These are phyloP conservation scores for Aspergillus sp. DNA, from an alignment of 2,329 filamentous ascomycete species.

Conservation along the genomic window DNA sequence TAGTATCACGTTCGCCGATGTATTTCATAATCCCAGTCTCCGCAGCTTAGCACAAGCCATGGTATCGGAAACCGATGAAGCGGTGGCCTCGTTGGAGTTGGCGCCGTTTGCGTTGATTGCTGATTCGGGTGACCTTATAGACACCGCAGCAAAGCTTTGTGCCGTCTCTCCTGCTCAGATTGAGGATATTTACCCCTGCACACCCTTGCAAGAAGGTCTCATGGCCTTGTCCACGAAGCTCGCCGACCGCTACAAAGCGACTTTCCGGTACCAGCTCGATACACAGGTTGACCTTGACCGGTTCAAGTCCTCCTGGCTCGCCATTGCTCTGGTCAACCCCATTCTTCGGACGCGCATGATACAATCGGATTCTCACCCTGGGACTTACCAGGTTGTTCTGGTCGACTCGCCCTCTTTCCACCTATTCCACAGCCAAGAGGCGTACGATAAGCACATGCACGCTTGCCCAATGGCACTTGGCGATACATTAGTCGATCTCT, in stretches of 20 bases:
- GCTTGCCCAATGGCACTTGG: neutral
- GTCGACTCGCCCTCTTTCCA: neutral
- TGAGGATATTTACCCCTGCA: slow-evolving; percentile 25
- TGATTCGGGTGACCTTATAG: too few relatives aligned
- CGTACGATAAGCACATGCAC: slow-evolving; percentile 10
- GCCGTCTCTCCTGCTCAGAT: neutral
- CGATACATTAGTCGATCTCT: slow-evolving; percentile 1
- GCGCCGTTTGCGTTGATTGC: too few relatives aligned
- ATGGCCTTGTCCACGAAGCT: slow-evolving; percentile 40
- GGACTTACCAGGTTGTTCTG: neutral
- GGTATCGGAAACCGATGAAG: neutral
- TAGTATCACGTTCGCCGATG: neutral
- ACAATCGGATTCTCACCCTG: neutral
- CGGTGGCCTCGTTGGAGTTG: too few relatives aligned
- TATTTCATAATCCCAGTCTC: slow-evolving; percentile 8
- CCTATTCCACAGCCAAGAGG: neutral
- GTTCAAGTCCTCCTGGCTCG: slow-evolving; percentile 45
- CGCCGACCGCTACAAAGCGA: slow-evolving; percentile 43
- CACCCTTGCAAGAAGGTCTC: slow-evolving; percentile 30
- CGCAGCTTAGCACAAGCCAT: neutral
- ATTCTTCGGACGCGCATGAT: slow-evolving; percentile 46
- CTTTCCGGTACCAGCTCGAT: slow-evolving; percentile 35
- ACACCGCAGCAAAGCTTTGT: too few relatives aligned
- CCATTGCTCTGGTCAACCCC: slow-evolving; percentile 35
- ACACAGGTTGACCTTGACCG: slow-evolving; percentile 29